A percentile compares a stretch with the other conserved stretches of the same genome.
Conservation (phyloP, 2,329 filamentous ascomycete species). For the Paecilomyces fulvus region DNA sequence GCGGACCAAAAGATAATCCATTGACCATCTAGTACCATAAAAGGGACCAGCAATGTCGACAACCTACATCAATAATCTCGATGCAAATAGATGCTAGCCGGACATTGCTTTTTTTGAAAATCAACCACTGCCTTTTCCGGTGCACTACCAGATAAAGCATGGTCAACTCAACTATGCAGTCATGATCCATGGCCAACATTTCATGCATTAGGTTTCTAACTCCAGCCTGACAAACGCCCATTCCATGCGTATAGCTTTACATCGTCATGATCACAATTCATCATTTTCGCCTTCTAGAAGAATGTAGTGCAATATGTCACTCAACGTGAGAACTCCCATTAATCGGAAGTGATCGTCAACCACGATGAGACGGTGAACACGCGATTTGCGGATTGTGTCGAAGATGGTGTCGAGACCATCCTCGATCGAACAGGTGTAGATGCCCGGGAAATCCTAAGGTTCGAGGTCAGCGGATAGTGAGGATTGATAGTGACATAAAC, state of each 20-base stretch:
- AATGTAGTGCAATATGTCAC: slow-evolving; percentile 93
- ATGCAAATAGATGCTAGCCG: slow-evolving; percentile 5
- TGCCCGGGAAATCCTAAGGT: slow-evolving; percentile 74
- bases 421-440: slow-evolving; percentile 88
- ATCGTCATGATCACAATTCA: slow-evolving; percentile 25
- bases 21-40: slow-evolving; percentile 8
- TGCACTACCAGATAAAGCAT: slow-evolving; percentile 10
- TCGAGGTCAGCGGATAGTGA: slow-evolving; percentile 3
- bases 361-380: slow-evolving; percentile 86
- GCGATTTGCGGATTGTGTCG: slow-evolving; percentile 88
- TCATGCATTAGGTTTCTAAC: slow-evolving; percentile 4
- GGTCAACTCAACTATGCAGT: background rate
- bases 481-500: slow-evolving; percentile 12
- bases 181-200: slow-evolving; percentile 1
- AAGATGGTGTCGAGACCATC: slow-evolving; percentile 94
- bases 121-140: slow-evolving; percentile 21
- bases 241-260: slow-evolving; percentile 1
- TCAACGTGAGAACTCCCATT: slow-evolving; percentile 83
- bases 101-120: slow-evolving; percentile 10
- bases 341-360: slow-evolving; percentile 84
- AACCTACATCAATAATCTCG: slow-evolving; percentile 7
- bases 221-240: slow-evolving; percentile 1
- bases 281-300: slow-evolving; percentile 69
- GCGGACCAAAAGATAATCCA: background rate
- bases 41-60: background rate